These are phyloP conservation scores for Zygosaccharomyces rouxii DNA, from an alignment of 805 yeast genomes.

Conservation along the genomic window DNA sequence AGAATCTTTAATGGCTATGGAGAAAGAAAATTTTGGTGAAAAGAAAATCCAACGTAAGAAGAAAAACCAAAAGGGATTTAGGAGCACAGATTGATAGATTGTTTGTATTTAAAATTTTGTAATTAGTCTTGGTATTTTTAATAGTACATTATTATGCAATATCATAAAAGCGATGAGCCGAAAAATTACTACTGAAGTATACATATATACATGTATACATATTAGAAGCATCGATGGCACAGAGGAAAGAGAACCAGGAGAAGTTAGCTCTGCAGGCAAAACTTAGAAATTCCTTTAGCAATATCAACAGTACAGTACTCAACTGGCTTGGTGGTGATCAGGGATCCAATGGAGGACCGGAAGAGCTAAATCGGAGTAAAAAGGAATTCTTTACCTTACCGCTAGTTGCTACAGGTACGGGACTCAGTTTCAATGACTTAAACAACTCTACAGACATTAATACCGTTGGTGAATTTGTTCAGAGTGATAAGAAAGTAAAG, in stretches of 20 bases:
- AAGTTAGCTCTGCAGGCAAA: slow-evolving; percentile 33
- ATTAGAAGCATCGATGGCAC: slow-evolving; percentile 23
- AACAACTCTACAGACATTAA: slow-evolving; percentile 26
- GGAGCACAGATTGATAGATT: slow-evolving; percentile 4
- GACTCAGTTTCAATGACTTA: slow-evolving; percentile 21
- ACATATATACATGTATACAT: neutral
- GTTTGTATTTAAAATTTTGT: slow-evolving; percentile 2
- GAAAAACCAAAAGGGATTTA: slow-evolving; percentile 24
- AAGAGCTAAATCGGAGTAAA: slow-evolving; percentile 21
- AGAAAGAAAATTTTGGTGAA: slow-evolving; percentile 83
- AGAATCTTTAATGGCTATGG: slow-evolving; percentile 92
- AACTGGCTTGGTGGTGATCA: slow-evolving; percentile 25
- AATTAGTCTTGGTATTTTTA: neutral
- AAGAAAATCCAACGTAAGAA: slow-evolving; percentile 48
- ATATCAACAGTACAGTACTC: slow-evolving; percentile 22
- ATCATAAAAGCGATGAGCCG: slow-evolving; percentile 10
- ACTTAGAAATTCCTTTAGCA: slow-evolving; percentile 27
- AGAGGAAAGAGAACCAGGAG: slow-evolving; percentile 35
- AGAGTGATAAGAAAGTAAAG: slow-evolving; percentile 32
- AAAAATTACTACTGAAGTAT: neutral
- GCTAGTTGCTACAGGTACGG: slow-evolving; percentile 33
- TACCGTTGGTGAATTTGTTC: slow-evolving; percentile 36
- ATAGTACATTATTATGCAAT: neutral
- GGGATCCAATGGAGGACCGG: neutral
- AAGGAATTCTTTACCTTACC: slow-evolving; percentile 31